These are phyloP conservation scores for Tylopilus intermedius DNA, from an alignment of 768 basidiomycete genomes.

Conservation along the genomic window DNA sequence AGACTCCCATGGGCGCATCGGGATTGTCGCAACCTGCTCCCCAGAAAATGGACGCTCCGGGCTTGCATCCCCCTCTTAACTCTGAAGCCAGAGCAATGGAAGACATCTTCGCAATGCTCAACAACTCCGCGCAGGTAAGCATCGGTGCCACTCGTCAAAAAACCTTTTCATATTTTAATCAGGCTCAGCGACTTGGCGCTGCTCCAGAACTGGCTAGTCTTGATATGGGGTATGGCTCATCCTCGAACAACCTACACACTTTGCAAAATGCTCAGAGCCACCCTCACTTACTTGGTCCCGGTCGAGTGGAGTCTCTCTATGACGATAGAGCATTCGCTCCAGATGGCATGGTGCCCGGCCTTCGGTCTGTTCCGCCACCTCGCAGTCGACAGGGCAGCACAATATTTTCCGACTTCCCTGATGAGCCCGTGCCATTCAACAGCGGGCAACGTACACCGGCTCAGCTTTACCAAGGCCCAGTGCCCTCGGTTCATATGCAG, in stretches of 20 bases:
- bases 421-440: constrained; percentile 61
- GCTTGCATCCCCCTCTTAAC: constrained; percentile 35
- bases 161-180: constrained; percentile 7
- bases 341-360: constrained; percentile 81
- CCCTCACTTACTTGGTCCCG: constrained; percentile 34
- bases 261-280: constrained; percentile 42
- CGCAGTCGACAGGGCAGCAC: constrained; percentile 53
- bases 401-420: constrained; percentile 55
- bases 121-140: constrained; percentile 68
- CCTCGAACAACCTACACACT: constrained; percentile 31
- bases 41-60: constrained; percentile 42
- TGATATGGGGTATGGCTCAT: constrained; percentile 23
- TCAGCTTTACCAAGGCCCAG: constrained; percentile 50
- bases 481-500: constrained; percentile 47
- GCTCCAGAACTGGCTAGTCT: constrained; percentile 21
- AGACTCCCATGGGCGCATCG: constrained; percentile 37
- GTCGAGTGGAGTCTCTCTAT: constrained; percentile 63
- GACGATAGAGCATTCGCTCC: constrained; percentile 78
- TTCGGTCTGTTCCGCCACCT: constrained; percentile 61
- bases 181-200: constrained; percentile 28
- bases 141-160: neutral
- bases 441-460: constrained; percentile 54
- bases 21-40: constrained; percentile 43
- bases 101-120: constrained; percentile 78
- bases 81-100: constrained; percentile 64